phyloP scores from a whole-genome alignment of 2,329 filamentous ascomycete species.

The Epichloe sibirici region DNA sequence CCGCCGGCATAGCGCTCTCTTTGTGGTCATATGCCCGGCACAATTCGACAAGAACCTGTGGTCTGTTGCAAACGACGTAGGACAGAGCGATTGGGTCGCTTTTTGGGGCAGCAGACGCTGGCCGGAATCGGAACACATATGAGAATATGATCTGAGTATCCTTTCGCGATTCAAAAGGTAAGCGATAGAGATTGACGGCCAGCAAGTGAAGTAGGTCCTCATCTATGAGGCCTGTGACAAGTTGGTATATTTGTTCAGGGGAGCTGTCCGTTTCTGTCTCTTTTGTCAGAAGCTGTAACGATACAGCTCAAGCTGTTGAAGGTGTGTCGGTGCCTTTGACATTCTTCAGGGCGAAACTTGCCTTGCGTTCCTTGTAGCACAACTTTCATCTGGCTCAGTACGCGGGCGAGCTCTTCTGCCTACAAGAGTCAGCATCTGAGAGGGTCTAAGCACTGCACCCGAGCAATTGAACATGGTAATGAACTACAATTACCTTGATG shows the following conservation, averaged over 20 bases:
- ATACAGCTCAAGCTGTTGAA: too few relatives aligned
- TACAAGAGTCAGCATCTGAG: slow-evolving; percentile 24
- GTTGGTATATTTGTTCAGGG: slow-evolving; percentile 76
- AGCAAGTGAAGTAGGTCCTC: slow-evolving; percentile 82
- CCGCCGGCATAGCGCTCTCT: slow-evolving; percentile 84
- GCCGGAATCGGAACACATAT: slow-evolving; percentile 83
- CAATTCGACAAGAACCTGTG: slow-evolving; percentile 76
- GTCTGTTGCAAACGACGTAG: slow-evolving; percentile 76
- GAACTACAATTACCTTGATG: slow-evolving; percentile 28
- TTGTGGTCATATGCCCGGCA: slow-evolving; percentile 84
- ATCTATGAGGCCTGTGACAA: slow-evolving; percentile 74
- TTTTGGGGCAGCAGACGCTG: slow-evolving; percentile 51
- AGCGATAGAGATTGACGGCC: slow-evolving; percentile 66
- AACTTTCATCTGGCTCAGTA: slow-evolving; percentile 82
- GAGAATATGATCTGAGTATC: slow-evolving; percentile 94
- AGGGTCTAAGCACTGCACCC: background rate
- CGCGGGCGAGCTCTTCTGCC: slow-evolving; percentile 79
- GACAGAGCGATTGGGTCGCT: slow-evolving; percentile 74
- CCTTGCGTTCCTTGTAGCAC: slow-evolving; percentile 88
- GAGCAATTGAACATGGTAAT: background rate
- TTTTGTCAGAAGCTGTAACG: background rate
- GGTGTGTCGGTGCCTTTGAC: background rate
- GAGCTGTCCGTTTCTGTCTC: slow-evolving; percentile 66
- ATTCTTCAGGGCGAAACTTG: slow-evolving; percentile 26
- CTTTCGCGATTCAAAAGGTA: slow-evolving; percentile 93